A percentile compares a stretch with the other conserved stretches of the same genome.
These are phyloP conservation scores for Collariella sp. DNA, from an alignment of 495 filamentous ascomycete genomes.

Conservation along the genomic window DNA sequence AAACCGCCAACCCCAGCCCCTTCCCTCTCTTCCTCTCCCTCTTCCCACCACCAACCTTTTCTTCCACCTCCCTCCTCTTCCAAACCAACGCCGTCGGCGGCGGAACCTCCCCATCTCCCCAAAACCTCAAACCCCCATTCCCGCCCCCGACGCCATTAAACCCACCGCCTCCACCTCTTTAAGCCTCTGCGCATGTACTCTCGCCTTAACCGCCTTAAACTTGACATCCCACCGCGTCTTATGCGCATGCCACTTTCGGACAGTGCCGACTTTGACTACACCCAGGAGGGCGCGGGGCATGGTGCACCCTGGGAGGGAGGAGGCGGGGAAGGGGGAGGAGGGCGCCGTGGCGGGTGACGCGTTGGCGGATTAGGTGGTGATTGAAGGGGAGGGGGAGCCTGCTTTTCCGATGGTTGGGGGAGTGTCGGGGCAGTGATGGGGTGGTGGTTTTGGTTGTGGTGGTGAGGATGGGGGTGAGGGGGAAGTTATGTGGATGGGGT, in stretches of 20 bases:
- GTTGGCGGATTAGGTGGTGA: conserved; percentile 83
- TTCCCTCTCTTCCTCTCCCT: conserved; percentile 42
- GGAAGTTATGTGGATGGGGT: not conserved
- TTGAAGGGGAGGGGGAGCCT: conserved; percentile 71
- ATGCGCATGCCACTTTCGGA: conserved; percentile 71
- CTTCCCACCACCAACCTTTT: not conserved
- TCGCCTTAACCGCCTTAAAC: conserved; percentile 56
- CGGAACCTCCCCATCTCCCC: conserved; percentile 64
- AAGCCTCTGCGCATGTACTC: conserved; percentile 59
- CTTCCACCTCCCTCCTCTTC: conserved; percentile 44
- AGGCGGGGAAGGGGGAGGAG: conserved; percentile 54
- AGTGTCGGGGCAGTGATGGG: not conserved
- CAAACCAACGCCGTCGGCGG: conserved; percentile 78
- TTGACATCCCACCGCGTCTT: conserved; percentile 62
- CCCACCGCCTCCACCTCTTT: too few species aligned
- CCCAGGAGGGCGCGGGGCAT: conserved; percentile 59
- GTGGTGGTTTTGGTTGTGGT: conserved; percentile 7
- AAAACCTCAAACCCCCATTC: conserved; percentile 66
- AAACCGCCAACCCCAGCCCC: conserved; percentile 70
- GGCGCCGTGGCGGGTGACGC: conserved; percentile 66
- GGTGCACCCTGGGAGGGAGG: conserved; percentile 52
- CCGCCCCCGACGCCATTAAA: conserved; percentile 50
- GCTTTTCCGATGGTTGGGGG: conserved; percentile 62
- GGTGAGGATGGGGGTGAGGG: not conserved
- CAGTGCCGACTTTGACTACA: conserved; percentile 67